Conservation (phyloP, 2,329 filamentous ascomycete genomes). For the Trichoderma hamatum region DNA sequence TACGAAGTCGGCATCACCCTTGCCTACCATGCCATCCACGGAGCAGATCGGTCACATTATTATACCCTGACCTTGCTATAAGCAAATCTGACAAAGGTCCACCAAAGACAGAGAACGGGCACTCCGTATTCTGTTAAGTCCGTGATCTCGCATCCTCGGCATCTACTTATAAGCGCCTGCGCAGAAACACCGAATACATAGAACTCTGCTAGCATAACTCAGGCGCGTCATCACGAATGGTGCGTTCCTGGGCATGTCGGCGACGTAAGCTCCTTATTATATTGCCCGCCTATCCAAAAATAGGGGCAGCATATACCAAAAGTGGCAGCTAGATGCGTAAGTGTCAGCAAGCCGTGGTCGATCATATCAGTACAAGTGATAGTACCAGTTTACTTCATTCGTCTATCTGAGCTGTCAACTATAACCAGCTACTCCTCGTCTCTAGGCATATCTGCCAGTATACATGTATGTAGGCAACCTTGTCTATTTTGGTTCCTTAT, state of each 20-base stretch:
- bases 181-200: background rate
- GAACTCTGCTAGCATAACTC: background rate
- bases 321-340: background rate
- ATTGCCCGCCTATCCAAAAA: background rate
- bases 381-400: background rate
- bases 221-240: background rate
- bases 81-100: background rate
- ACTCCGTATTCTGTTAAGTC: background rate
- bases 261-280: background rate
- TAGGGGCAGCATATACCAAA: background rate
- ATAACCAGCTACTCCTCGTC: background rate
- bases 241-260: background rate
- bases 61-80: background rate
- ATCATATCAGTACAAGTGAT: background rate
- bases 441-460: background rate
- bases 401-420: background rate
- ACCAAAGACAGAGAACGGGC: background rate
- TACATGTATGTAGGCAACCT: background rate
- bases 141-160: background rate
- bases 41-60: background rate
- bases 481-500: background rate
- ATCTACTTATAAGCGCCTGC: background rate
- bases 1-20: background rate
- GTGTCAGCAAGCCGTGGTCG: background rate
- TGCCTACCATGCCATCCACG: background rate